These are phyloP conservation scores for Paramecium sexaurelia DNA, from an alignment of 73 alveolate species.

Conservation along the genomic window DNA sequence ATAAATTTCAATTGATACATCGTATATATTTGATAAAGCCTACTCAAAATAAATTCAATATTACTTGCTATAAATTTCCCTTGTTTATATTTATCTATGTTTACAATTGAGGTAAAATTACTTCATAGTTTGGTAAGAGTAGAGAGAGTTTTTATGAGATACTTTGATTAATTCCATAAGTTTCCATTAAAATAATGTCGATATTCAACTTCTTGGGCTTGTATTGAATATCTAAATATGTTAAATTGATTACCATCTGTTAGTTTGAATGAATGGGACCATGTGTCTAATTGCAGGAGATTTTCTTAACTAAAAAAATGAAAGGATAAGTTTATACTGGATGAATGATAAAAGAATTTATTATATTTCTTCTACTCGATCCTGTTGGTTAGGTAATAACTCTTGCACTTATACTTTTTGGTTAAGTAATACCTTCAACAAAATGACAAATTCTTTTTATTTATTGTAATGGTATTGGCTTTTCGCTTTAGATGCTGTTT, in stretches of 20 bases:
- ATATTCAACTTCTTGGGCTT: background rate
- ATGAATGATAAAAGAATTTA: background rate
- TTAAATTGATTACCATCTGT: background rate
- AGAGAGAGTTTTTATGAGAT: background rate
- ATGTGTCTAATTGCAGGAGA: background rate
- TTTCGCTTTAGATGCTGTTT: background rate
- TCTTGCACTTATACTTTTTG: background rate
- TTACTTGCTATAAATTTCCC: constrained; percentile 41
- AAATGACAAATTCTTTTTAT: background rate
- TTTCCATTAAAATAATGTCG: background rate
- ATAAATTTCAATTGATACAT: background rate
- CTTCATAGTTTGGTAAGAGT: background rate
- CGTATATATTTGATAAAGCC: background rate
- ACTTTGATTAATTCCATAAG: background rate
- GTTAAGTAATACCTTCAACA: background rate
- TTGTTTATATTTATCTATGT: background rate
- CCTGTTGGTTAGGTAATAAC: background rate
- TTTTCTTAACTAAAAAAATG: background rate
- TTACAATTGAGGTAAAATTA: background rate
- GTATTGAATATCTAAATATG: background rate
- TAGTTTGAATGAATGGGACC: background rate
- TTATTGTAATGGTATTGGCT: background rate
- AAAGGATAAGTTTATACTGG: constrained; percentile 11
- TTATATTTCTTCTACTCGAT: background rate
- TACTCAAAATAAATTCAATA: background rate